Percentiles rank a stretch among this genome's conserved stretches.
Evolutionary conservation across 2,329 filamentous ascomycete genomes (phyloP).

Genomic region (Anisogramma anomala): DNA sequence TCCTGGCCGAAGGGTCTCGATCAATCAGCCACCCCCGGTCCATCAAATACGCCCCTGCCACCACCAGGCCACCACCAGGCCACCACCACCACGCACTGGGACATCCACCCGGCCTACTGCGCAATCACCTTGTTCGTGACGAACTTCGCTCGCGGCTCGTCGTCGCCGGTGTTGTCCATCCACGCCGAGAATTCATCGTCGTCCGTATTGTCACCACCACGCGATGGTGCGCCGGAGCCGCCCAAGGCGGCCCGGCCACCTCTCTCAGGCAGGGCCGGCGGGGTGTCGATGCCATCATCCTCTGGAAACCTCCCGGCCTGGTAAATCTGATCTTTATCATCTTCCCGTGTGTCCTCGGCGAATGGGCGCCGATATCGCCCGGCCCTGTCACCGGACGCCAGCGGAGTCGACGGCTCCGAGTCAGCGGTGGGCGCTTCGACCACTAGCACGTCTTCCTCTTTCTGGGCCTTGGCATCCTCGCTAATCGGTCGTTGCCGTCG

Average conservation of each 20-base stretch:
- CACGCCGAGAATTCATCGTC: conserved; percentile 21
- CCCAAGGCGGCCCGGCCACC: background rate
- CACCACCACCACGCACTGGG: too few relatives aligned
- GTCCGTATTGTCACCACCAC: conserved; percentile 34
- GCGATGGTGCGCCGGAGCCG: background rate
- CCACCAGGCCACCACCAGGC: too few relatives aligned
- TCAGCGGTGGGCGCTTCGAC: conserved; percentile 50
- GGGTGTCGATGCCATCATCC: conserved; percentile 1
- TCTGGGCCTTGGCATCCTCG: conserved; percentile 22
- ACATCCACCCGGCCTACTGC: too few relatives aligned
- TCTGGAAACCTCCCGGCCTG: conserved; percentile 1
- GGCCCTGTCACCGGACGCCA: conserved; percentile 24
- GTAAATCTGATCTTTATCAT: conserved; percentile 7
- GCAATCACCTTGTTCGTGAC: conserved; percentile 3
- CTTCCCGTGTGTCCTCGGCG: conserved; percentile 25
- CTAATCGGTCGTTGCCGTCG: conserved; percentile 30
- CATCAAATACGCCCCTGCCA: too few relatives aligned
- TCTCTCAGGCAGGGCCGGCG: conserved; percentile 6
- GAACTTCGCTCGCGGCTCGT: conserved; percentile 1
- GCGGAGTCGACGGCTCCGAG: conserved; percentile 45
- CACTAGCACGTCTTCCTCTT: conserved; percentile 44
- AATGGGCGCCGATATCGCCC: conserved; percentile 21
- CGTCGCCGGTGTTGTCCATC: conserved; percentile 15
- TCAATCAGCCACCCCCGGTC: background rate
- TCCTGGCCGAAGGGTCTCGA: background rate